Conservation (phyloP, 2,329 filamentous ascomycete genomes). For the Fusarium sp. region DNA sequence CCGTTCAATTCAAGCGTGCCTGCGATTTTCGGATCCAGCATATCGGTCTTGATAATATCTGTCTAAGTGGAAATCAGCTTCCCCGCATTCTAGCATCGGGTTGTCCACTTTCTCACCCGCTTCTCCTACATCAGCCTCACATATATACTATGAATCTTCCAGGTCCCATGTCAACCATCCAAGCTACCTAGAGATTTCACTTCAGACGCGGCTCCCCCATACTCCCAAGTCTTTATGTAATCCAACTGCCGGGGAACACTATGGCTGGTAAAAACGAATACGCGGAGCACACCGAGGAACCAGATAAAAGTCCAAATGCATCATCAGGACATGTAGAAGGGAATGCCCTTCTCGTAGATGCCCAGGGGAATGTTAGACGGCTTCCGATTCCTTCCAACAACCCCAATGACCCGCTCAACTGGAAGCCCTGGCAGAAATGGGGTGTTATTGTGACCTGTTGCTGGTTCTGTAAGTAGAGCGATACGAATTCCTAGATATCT, state of each 20-base stretch:
- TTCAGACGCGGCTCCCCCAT: too few relatives aligned
- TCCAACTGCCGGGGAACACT: too few relatives aligned
- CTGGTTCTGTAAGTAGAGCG: neutral
- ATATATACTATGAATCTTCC: neutral
- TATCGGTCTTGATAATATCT: too few relatives aligned
- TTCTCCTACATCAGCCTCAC: rapidly evolving
- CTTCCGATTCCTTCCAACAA: neutral
- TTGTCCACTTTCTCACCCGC: neutral
- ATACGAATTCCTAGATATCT: rapidly evolving
- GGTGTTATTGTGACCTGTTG: neutral
- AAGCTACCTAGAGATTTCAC: too few relatives aligned
- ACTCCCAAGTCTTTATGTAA: too few relatives aligned
- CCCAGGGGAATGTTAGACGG: neutral
- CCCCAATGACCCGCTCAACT: neutral
- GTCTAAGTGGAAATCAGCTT: neutral
- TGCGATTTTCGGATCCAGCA: too few relatives aligned
- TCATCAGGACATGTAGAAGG: neutral
- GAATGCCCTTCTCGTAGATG: neutral
- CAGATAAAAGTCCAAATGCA: neutral
- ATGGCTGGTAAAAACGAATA: neutral
- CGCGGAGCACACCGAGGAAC: neutral
- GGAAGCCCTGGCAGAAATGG: neutral
- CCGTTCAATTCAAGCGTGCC: rapidly evolving
- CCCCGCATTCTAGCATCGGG: neutral
- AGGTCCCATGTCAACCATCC: neutral